These are phyloP conservation scores for Hymenochaete sp. DNA, from an alignment of 1,284 basidiomycete species.

Conservation along the genomic window DNA sequence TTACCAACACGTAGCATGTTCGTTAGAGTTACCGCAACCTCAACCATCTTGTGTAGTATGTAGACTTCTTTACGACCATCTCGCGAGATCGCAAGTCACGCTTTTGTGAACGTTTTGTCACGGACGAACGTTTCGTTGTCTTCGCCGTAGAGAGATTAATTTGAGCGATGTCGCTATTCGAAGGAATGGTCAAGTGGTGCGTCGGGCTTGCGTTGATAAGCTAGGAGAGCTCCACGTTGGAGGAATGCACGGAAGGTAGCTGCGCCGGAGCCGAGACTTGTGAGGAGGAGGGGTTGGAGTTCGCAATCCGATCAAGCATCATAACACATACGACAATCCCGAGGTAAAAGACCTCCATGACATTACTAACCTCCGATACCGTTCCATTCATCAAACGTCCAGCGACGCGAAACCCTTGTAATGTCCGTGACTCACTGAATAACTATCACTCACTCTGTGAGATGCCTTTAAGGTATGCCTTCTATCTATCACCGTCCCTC, in stretches of 20 bases:
- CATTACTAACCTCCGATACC: too few relatives aligned
- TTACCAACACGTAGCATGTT: conserved; percentile 61
- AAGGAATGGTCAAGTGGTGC: conserved; percentile 98
- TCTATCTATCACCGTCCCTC: too few relatives aligned
- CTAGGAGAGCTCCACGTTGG: conserved; percentile 85
- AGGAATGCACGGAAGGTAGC: conserved; percentile 99
- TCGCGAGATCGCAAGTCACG: conserved; percentile 94
- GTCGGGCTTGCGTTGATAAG: conserved; percentile 66
- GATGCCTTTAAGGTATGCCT: too few relatives aligned
- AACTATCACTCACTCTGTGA: too few relatives aligned
- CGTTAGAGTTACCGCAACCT: conserved; percentile 75
- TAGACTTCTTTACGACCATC: conserved; percentile 91
- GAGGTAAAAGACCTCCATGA: too few relatives aligned
- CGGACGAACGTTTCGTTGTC: conserved; percentile 80
- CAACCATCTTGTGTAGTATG: conserved; percentile 97
- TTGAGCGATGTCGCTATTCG: conserved; percentile 88
- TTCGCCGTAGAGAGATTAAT: conserved; percentile 96
- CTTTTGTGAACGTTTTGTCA: conserved; percentile 78
- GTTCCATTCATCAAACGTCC: too few relatives aligned
- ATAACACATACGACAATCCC: too few relatives aligned
- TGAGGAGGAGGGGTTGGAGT: conserved; percentile 94
- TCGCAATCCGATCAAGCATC: too few relatives aligned
- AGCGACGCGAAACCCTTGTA: too few relatives aligned
- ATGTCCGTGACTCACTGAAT: too few relatives aligned
- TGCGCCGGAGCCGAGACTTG: conserved; percentile 94